These are phyloP conservation scores for Lasiosphaeriaceae sp. DNA, from an alignment of 495 filamentous ascomycete species.

Conservation along the genomic window DNA sequence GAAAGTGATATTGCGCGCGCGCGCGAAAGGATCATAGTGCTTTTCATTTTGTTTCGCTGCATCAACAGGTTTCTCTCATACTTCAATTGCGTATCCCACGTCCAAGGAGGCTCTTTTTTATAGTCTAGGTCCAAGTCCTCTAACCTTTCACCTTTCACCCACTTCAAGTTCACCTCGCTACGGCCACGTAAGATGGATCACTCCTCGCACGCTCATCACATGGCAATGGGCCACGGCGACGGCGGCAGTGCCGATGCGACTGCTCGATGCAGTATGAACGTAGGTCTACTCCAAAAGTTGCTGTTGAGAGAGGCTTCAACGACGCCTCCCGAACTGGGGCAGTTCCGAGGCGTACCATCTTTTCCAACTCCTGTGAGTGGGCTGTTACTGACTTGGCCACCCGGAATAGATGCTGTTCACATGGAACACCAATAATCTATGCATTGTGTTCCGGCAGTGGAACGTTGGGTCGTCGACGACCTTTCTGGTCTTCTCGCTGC, in stretches of 20 bases:
- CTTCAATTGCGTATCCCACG: too few species aligned
- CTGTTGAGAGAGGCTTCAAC: background rate
- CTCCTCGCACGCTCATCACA: slow-evolving; percentile 28
- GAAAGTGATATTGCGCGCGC: too few species aligned
- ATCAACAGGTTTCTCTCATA: too few species aligned
- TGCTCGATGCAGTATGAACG: slow-evolving; percentile 76
- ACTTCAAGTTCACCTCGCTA: too few species aligned
- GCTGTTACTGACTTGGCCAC: too few species aligned
- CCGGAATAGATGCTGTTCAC: slow-evolving; percentile 99
- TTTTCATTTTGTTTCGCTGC: background rate
- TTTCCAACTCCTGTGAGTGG: too few species aligned
- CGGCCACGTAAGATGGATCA: slow-evolving; percentile 4
- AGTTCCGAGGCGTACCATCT: too few species aligned
- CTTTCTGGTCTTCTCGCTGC: slow-evolving; percentile 73
- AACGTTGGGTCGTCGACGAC: slow-evolving; percentile 62
- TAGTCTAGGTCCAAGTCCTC: too few species aligned
- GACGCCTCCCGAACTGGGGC: background rate
- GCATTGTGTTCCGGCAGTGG: slow-evolving; percentile 93
- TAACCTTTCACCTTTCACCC: too few species aligned
- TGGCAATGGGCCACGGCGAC: slow-evolving; percentile 38
- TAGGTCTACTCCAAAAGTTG: slow-evolving; percentile 31
- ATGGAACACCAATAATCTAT: slow-evolving; percentile 87
- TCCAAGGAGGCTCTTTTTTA: too few species aligned
- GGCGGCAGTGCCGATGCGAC: slow-evolving; percentile 16
- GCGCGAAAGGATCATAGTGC: background rate